These are phyloP conservation scores for Fallopia convolvulus DNA, from an alignment of 148 eudicot genomes.

Conservation along the genomic window DNA sequence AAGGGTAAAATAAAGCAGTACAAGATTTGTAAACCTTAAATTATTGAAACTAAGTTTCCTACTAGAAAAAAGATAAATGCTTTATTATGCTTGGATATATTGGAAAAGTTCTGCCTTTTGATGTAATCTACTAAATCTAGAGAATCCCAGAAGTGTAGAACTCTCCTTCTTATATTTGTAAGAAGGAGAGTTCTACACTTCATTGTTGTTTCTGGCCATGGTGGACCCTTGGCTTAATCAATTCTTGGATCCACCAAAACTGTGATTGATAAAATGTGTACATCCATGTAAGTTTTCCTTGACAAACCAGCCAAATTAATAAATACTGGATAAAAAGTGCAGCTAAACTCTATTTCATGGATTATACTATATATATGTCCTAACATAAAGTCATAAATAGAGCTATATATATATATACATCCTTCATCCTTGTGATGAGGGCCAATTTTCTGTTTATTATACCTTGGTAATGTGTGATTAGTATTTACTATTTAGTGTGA, in stretches of 20 bases:
- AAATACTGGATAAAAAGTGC: not conserved
- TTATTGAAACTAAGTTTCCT: not conserved
- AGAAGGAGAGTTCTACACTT: no score
- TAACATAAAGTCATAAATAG: no score
- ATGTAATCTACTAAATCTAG: no score
- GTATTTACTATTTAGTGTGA: not conserved
- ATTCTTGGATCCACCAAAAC: not conserved
- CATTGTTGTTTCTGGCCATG: not conserved
- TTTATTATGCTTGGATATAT: no score
- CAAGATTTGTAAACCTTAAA: not conserved
- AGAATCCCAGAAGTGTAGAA: no score
- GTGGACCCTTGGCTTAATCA: not conserved
- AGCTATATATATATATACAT: not conserved
- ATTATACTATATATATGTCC: no score
- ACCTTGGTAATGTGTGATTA: no score
- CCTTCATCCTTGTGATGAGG: no score
- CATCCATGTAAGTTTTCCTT: not conserved
- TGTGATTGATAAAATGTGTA: not conserved
- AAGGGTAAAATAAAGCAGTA: not conserved
- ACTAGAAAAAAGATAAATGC: not conserved
- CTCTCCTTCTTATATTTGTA: no score
- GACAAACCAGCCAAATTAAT: not conserved
- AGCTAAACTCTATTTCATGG: no score
- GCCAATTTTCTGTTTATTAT: no score
- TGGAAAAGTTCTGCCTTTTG: no score